Evolutionary conservation across 2,329 filamentous ascomycete species (phyloP).

Genomic region (Coniochaeta prunicola): DNA sequence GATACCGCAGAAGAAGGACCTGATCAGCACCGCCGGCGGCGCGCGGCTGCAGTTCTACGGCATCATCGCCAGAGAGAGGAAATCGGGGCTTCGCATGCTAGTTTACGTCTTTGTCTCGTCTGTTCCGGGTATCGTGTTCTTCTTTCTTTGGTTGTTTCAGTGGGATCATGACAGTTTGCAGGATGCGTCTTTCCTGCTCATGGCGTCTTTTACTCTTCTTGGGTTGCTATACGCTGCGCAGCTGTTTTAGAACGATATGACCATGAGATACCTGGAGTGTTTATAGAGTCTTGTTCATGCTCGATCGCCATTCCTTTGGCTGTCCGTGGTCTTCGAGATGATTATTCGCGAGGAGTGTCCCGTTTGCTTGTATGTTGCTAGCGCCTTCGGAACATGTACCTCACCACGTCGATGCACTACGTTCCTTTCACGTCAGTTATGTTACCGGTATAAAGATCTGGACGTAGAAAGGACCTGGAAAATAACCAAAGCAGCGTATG

Average conservation of each 20-base stretch:
- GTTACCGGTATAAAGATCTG: no score
- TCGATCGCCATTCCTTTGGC: no score
- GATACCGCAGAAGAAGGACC: neutral
- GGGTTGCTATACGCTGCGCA: neutral
- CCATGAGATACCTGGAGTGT: no score
- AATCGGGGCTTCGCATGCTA: neutral
- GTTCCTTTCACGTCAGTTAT: no score
- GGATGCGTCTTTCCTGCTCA: neutral
- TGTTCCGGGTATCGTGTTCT: neutral
- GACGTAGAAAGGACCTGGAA: no score
- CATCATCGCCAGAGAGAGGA: neutral
- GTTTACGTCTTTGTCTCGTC: neutral
- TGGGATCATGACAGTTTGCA: neutral
- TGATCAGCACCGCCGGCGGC: neutral
- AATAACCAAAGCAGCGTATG: no score
- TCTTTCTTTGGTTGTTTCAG: neutral
- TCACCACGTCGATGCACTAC: no score
- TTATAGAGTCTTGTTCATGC: no score
- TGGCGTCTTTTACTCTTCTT: neutral
- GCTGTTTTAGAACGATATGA: neutral
- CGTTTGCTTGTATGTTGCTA: no score
- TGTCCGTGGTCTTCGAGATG: no score
- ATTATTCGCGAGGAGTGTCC: no score
- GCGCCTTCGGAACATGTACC: no score
- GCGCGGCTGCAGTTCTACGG: neutral